Evolutionary conservation across 2,329 filamentous ascomycete genomes (phyloP).

Genomic region (Fusarium sp.): DNA sequence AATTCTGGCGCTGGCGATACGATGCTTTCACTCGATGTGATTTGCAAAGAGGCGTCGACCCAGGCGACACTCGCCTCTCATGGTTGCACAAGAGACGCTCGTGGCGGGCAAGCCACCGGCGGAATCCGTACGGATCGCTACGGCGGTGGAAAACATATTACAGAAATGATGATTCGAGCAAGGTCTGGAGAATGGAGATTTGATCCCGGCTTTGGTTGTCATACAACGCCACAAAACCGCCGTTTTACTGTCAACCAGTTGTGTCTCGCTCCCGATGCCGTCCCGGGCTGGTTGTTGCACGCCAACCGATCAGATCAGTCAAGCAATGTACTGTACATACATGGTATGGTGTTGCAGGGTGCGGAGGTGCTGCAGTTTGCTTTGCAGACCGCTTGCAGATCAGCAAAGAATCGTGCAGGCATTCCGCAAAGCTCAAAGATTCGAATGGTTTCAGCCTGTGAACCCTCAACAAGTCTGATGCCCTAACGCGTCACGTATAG

Average conservation of each 20-base stretch:
- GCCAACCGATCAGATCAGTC: constrained; percentile 18
- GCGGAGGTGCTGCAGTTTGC: constrained; percentile 33
- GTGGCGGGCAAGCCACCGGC: constrained; percentile 35
- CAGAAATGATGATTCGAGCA: constrained; percentile 16
- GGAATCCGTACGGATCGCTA: constrained; percentile 14
- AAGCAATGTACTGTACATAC: constrained; percentile 6
- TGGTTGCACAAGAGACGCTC: constrained; percentile 34
- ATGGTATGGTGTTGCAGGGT: constrained; percentile 3
- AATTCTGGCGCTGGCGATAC: constrained; percentile 21
- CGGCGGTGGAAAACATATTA: constrained; percentile 22
- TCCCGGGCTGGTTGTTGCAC: constrained; percentile 14
- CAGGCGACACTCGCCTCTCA: constrained; percentile 22
- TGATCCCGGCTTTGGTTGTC: constrained; percentile 15
- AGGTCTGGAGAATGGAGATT: constrained; percentile 7
- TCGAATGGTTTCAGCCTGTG: constrained; percentile 39
- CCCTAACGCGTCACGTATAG: constrained; percentile 35
- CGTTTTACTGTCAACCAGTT: constrained; percentile 26
- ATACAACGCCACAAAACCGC: constrained; percentile 15
- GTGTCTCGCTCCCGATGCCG: constrained; percentile 16
- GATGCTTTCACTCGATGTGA: constrained; percentile 25
- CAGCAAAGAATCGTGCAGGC: constrained; percentile 34
- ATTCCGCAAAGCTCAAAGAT: constrained; percentile 29
- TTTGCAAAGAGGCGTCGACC: constrained; percentile 35
- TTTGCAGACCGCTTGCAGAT: constrained; percentile 41
- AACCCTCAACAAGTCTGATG: constrained; percentile 38